A percentile compares a stretch with the other conserved stretches of the same genome.
These are phyloP conservation scores for Grosmannia clavigera DNA, from an alignment of 2,329 filamentous ascomycete genomes.

Conservation along the genomic window DNA sequence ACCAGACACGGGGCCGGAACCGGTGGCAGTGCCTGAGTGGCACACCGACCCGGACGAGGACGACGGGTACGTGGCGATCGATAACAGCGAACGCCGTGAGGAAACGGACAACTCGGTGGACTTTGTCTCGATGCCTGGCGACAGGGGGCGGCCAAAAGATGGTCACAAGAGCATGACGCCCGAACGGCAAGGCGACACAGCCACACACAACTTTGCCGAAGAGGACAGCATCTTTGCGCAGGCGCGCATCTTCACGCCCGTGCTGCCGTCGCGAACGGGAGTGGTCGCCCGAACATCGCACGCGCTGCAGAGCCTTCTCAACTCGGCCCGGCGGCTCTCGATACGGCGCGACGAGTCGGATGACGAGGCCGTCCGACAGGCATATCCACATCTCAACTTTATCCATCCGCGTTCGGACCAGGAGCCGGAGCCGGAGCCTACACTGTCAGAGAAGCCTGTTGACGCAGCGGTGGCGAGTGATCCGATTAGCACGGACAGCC, in stretches of 20 bases:
- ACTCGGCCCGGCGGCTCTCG: constrained; percentile 7
- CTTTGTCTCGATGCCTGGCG: not conserved
- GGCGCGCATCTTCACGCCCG: constrained; percentile 19
- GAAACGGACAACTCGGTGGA: constrained; percentile 2
- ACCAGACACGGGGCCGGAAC: not conserved
- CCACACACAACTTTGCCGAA: constrained; percentile 21
- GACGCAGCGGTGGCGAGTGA: not conserved
- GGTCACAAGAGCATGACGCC: not conserved
- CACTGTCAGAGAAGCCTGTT: not conserved
- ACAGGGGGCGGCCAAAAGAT: not conserved
- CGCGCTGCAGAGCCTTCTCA: constrained; percentile 9
- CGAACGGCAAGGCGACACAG: not conserved
- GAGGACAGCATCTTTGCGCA: constrained; percentile 23
- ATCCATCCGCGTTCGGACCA: constrained; percentile 5
- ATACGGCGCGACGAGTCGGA: constrained; percentile 4
- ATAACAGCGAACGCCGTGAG: not conserved
- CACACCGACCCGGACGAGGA: not conserved
- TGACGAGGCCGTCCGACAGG: constrained; percentile 8
- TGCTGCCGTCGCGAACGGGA: constrained; percentile 1
- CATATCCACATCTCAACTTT: constrained; percentile 10
- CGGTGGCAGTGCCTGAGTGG: not conserved
- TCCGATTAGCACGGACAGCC: not conserved
- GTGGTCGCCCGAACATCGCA: constrained; percentile 8
- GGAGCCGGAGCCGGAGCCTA: not conserved
- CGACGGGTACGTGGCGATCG: not conserved